Conservation (phyloP, 805 yeast species). For the Zygosaccharomyces gambellarensis region DNA sequence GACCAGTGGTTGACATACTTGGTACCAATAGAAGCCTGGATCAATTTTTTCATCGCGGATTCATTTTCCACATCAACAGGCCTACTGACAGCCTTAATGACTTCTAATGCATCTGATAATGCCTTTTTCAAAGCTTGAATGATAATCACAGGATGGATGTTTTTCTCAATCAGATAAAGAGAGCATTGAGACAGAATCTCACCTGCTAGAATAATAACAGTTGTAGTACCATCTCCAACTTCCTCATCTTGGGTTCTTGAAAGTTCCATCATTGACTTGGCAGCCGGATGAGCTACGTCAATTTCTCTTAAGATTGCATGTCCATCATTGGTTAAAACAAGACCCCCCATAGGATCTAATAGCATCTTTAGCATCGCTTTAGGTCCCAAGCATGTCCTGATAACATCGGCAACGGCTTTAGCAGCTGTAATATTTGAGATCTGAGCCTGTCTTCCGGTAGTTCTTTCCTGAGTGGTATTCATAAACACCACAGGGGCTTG, state of each 20-base stretch:
- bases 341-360: constrained; percentile 90
- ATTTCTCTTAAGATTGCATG: constrained; percentile 97
- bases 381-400: constrained; percentile 97
- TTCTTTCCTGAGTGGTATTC: constrained; percentile 88
- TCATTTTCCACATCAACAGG: constrained; percentile 84
- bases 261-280: constrained; percentile 95
- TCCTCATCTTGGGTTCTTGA: constrained; percentile 98
- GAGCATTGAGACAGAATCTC: constrained; percentile 93
- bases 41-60: constrained; percentile 77
- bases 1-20: constrained; percentile 92
- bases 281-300: constrained; percentile 98
- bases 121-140: constrained; percentile 93
- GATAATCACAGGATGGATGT: constrained; percentile 94
- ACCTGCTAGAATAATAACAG: constrained; percentile 95
- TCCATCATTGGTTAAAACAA: constrained; percentile 95
- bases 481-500: constrained; percentile 82
- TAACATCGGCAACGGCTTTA: constrained; percentile 97
- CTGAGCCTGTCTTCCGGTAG: constrained; percentile 96
- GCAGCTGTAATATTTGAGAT: constrained; percentile 97
- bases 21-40: constrained; percentile 91
- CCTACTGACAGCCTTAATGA: constrained; percentile 74
- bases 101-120: constrained; percentile 80
- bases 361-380: constrained; percentile 98
- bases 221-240: constrained; percentile 97
- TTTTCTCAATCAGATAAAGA: constrained; percentile 83